Percentiles rank a stretch among this genome's conserved stretches.
Evolutionary conservation across 1,284 basidiomycete genomes (phyloP).

Genomic region (Prillingera fragicola): DNA sequence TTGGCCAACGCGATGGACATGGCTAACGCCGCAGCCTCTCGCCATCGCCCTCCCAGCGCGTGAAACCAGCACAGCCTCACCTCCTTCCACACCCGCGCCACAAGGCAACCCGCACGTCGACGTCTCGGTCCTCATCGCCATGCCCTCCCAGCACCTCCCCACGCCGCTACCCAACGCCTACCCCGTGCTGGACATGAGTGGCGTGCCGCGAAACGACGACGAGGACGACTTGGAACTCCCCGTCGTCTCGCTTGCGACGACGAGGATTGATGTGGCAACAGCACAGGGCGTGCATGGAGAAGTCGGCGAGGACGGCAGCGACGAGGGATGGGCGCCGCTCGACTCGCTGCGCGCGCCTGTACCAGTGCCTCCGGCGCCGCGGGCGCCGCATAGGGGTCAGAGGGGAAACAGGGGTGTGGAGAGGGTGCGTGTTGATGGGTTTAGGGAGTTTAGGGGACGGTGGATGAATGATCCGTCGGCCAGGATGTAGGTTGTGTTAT

Average conservation of each 20-base stretch:
- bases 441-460: too few species aligned
- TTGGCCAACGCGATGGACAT: neutral
- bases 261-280: neutral
- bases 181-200: neutral
- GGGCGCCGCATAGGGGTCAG: too few species aligned
- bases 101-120: constrained; percentile 5
- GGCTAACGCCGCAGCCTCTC: constrained; percentile 4
- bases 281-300: neutral
- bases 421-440: constrained; percentile 7
- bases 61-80: neutral
- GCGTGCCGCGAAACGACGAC: constrained; percentile 1
- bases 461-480: too few species aligned
- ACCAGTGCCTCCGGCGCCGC: neutral
- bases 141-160: constrained; percentile 9
- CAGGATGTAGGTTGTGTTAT: too few species aligned
- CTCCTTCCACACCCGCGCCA: neutral
- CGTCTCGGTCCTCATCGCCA: constrained; percentile 16
- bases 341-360: constrained; percentile 8
- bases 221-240: constrained; percentile 6
- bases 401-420: neutral
- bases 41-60: constrained; percentile 5
- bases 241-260: constrained; percentile 2
- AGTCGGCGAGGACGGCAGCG: neutral
- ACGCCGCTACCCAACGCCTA: neutral
- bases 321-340: constrained; percentile 7